phyloP scores from a whole-genome alignment of 495 filamentous ascomycete species.

The Daldinia grandis region DNA sequence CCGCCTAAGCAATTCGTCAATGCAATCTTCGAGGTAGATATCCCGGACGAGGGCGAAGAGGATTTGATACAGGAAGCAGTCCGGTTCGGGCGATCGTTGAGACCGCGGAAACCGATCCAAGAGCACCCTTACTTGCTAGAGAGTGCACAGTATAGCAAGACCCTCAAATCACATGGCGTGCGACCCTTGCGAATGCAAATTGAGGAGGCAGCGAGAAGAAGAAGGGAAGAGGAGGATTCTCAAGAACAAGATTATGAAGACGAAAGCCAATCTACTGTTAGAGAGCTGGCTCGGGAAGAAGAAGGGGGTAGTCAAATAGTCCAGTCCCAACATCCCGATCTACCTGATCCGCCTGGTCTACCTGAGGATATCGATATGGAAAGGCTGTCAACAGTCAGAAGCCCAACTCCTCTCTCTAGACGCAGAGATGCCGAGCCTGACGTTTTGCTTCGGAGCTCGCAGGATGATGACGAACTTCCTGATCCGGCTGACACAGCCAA shows the following conservation, averaged over 20 bases:
- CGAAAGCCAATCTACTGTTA: slow-evolving; percentile 54
- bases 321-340: slow-evolving; percentile 25
- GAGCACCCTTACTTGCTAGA: slow-evolving; percentile 77
- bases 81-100: slow-evolving; percentile 57
- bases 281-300: slow-evolving; percentile 26
- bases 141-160: slow-evolving; percentile 68
- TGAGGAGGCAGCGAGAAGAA: slow-evolving; percentile 43
- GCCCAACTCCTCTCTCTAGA: slow-evolving; percentile 19
- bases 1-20: slow-evolving; percentile 8
- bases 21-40: slow-evolving; percentile 21
- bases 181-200: slow-evolving; percentile 65
- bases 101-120: slow-evolving; percentile 78
- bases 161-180: slow-evolving; percentile 68
- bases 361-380: slow-evolving; percentile 41
- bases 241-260: slow-evolving; percentile 62
- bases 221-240: slow-evolving; percentile 52
- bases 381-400: slow-evolving; percentile 21
- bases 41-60: slow-evolving; percentile 27
- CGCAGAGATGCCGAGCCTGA: slow-evolving; percentile 6
- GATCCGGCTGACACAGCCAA: slow-evolving; percentile 43
- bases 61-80: slow-evolving; percentile 27
- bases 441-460: slow-evolving; percentile 30
- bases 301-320: slow-evolving; percentile 44
- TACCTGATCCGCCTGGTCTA: slow-evolving; percentile 32
- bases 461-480: slow-evolving; percentile 45